Base-by-base conservation (phyloP, 2,329 filamentous ascomycete genomes). In the Talaromyces amestolkiae region DNA sequence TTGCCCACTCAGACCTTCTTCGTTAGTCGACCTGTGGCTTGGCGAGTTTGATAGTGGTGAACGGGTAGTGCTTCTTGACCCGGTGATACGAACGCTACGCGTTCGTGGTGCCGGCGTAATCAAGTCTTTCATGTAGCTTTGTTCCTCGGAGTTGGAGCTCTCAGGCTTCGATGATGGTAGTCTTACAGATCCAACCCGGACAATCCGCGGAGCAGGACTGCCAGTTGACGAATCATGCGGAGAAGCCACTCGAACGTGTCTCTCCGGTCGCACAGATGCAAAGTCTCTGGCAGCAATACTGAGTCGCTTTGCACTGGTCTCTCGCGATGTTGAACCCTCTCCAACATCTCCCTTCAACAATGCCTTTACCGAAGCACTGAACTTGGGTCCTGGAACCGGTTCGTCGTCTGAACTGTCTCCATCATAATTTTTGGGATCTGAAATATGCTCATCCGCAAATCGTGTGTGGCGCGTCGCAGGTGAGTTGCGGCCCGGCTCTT, bases 321-420 rank as follows among this genome's bases (percentile, higher is more conserved):
- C 68, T 58, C 74, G 58, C 72, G 76, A 68, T 9, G 86, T 84
- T 3, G 81, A 84, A 59, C 86, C 85, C 51, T 89, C 87, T 54
- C 79, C 73, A 27, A 75, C 81, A 69, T 84, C 83, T 67, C 82
- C 81, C 61, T 83, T 83, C 62, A 97, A 84, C 17, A 97, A 83
- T 22, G 92, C 93, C 75, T 95, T 94, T 58, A 94, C 96, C 70
- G 95, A 86, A 72, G 93, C 93, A 76, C 93, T 97, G 75, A 97
- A 90, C 80, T 95, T 96, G 72, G 93, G 93, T 70, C 92, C 90
- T 17, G 91, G 91, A 33, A 96, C 91, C 22, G 54, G 51, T 78
- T 97, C 94, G 73, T 97, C 94, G 78, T 97, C 94, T 27, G 93
- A 97, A 82, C 92, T 97, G 75, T 97, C 93, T 71, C 91, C 89